Conservation (phyloP, 176 grass and related monocot genomes). For the Luzula sylvatica region DNA sequence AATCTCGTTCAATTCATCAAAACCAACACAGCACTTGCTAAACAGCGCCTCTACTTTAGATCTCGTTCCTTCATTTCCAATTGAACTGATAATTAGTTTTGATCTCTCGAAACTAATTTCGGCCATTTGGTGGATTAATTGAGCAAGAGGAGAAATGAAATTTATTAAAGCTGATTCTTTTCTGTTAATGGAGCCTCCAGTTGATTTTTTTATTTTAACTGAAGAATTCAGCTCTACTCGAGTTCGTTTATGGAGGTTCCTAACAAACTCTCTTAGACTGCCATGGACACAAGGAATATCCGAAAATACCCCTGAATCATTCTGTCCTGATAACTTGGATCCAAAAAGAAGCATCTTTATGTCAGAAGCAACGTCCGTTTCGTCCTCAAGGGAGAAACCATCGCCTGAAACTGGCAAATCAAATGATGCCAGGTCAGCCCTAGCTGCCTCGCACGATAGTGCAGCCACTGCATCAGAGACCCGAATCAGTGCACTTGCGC, state of each 20-base stretch:
- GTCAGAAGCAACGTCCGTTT: slow-evolving; percentile 69
- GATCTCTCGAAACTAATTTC: slow-evolving; percentile 46
- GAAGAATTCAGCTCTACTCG: slow-evolving; percentile 74
- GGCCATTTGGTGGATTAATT: slow-evolving; percentile 45
- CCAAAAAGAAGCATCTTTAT: slow-evolving; percentile 64
- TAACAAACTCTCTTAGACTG: slow-evolving; percentile 65
- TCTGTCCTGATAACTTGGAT: slow-evolving; percentile 57
- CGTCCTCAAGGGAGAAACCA: slow-evolving; percentile 70
- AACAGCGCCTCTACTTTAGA: slow-evolving; percentile 36
- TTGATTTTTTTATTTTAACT: slow-evolving; percentile 55
- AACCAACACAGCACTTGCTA: neutral
- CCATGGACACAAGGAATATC: slow-evolving; percentile 59
- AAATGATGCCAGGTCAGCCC: slow-evolving; percentile 45
- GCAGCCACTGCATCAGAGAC: slow-evolving; percentile 76
- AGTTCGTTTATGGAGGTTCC: slow-evolving; percentile 43
- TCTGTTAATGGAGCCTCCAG: slow-evolving; percentile 25
- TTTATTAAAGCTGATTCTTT: slow-evolving; percentile 61
- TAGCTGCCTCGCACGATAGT: slow-evolving; percentile 66
- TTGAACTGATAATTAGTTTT: slow-evolving; percentile 31
- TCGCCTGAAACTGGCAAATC: slow-evolving; percentile 67
- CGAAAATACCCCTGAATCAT: slow-evolving; percentile 22
- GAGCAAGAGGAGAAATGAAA: slow-evolving; percentile 42
- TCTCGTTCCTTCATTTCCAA: slow-evolving; percentile 38
- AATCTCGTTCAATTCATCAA: slow-evolving; percentile 31
- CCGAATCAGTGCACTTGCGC: slow-evolving; percentile 45